Evolutionary conservation across 495 filamentous ascomycete species (phyloP).

Genomic region (Letharia columbiana): DNA sequence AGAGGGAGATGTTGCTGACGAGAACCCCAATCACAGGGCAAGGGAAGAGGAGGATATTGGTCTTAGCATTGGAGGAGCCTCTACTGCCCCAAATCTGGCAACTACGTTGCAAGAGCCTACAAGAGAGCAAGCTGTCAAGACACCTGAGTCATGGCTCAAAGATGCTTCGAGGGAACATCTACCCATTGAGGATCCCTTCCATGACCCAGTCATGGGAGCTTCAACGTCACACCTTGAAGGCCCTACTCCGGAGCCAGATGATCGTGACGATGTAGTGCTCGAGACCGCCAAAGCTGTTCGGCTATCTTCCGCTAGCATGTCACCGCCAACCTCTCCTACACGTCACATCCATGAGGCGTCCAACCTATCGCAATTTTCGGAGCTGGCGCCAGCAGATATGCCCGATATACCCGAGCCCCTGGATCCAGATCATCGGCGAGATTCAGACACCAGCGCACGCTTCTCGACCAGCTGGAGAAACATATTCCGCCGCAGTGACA

Average conservation of each 20-base stretch:
- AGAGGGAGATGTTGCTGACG: constrained; percentile 32
- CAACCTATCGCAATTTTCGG: constrained; percentile 47
- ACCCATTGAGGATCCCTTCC: constrained; percentile 15
- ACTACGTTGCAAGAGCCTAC: constrained; percentile 13
- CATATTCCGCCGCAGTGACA: constrained; percentile 62
- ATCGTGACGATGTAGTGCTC: constrained; percentile 38
- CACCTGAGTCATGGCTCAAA: constrained; percentile 25
- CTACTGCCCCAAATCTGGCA: constrained; percentile 10
- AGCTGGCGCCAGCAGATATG: constrained; percentile 37
- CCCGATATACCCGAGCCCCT: constrained; percentile 40
- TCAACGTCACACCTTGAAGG: constrained; percentile 27
- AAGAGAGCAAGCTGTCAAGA: constrained; percentile 22
- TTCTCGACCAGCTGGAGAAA: constrained; percentile 49
- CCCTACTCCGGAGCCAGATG: constrained; percentile 26
- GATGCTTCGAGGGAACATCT: constrained; percentile 23
- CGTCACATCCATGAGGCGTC: constrained; percentile 43
- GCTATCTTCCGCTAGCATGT: constrained; percentile 47
- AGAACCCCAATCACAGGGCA: not conserved
- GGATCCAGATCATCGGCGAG: constrained; percentile 35
- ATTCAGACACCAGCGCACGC: constrained; percentile 40
- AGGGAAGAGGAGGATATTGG: constrained; percentile 12
- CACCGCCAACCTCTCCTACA: constrained; percentile 48
- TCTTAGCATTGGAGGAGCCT: constrained; percentile 12
- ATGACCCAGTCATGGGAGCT: constrained; percentile 27
- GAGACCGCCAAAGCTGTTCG: constrained; percentile 38